A percentile compares a stretch with the other conserved stretches of the same genome.
These are phyloP conservation scores for Aureobasidium namibiae DNA, from an alignment of 2,329 filamentous ascomycete genomes.

Conservation along the genomic window DNA sequence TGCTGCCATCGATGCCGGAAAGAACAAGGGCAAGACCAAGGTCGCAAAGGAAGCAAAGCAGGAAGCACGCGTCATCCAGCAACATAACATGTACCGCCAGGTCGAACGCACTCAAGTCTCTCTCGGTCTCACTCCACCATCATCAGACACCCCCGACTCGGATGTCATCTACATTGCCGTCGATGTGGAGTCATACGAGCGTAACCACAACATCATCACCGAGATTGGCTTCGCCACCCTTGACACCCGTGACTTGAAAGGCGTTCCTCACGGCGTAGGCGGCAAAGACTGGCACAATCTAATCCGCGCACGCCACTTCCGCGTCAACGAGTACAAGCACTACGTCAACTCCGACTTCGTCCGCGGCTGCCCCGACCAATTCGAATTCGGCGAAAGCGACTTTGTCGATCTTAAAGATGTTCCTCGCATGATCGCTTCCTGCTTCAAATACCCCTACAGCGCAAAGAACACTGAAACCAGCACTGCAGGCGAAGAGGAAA, in stretches of 20 bases:
- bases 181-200: constrained; percentile 77
- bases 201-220: constrained; percentile 57
- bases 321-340: constrained; percentile 60
- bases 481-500: constrained; percentile 9
- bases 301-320: constrained; percentile 67
- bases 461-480: background rate
- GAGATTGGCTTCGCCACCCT: constrained; percentile 80
- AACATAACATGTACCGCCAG: constrained; percentile 46
- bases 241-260: constrained; percentile 56
- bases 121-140: constrained; percentile 56
- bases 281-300: constrained; percentile 59
- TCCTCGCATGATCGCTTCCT: constrained; percentile 39
- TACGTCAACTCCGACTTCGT: constrained; percentile 62
- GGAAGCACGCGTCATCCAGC: constrained; percentile 40
- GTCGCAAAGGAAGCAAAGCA: constrained; percentile 41
- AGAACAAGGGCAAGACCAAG: constrained; percentile 39
- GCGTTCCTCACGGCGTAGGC: constrained; percentile 49
- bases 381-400: constrained; percentile 63
- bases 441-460: constrained; percentile 47
- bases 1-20: constrained; percentile 41
- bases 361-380: constrained; percentile 62
- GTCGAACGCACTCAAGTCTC: constrained; percentile 60
- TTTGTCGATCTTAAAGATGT: constrained; percentile 42
- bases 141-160: constrained; percentile 35
- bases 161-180: constrained; percentile 64